Conservation (phyloP, 768 basidiomycete genomes). For the Gyrodon lividus region DNA sequence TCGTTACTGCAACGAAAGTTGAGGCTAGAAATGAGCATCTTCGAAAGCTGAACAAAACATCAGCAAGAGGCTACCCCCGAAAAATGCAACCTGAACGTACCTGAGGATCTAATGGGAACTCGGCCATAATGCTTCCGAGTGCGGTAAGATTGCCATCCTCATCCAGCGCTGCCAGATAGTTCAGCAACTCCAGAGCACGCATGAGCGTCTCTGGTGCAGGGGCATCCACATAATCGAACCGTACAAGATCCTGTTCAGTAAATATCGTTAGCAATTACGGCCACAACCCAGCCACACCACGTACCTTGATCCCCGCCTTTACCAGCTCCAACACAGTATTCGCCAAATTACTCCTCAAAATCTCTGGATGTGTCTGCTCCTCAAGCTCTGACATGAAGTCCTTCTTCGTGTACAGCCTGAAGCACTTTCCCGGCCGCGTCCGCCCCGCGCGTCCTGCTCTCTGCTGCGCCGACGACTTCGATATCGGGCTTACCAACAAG, state of each 20-base stretch:
- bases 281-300: not conserved
- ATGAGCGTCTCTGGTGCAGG: constrained; percentile 96
- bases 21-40: constrained; percentile 91
- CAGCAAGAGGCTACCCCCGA: not conserved
- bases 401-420: constrained; percentile 93
- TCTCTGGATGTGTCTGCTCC: constrained; percentile 97
- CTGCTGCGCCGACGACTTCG: constrained; percentile 95
- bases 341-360: constrained; percentile 88
- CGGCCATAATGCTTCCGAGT: constrained; percentile 90
- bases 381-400: constrained; percentile 96
- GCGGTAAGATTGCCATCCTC: constrained; percentile 90
- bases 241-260: constrained; percentile 62
- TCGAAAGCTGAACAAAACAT: constrained; percentile 55
- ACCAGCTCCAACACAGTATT: constrained; percentile 92
- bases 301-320: constrained; percentile 87
- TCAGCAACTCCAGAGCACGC: constrained; percentile 92
- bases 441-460: constrained; percentile 94
- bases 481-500: constrained; percentile 92
- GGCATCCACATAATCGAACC: constrained; percentile 88
- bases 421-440: constrained; percentile 96
- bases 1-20: constrained; percentile 97
- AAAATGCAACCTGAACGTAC: constrained; percentile 36
- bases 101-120: constrained; percentile 98
- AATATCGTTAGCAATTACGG: not conserved
- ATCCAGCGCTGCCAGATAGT: constrained; percentile 89